Evolutionary conservation across 768 basidiomycete species (phyloP).

Genomic region (Macrolepiota albuminosa): DNA sequence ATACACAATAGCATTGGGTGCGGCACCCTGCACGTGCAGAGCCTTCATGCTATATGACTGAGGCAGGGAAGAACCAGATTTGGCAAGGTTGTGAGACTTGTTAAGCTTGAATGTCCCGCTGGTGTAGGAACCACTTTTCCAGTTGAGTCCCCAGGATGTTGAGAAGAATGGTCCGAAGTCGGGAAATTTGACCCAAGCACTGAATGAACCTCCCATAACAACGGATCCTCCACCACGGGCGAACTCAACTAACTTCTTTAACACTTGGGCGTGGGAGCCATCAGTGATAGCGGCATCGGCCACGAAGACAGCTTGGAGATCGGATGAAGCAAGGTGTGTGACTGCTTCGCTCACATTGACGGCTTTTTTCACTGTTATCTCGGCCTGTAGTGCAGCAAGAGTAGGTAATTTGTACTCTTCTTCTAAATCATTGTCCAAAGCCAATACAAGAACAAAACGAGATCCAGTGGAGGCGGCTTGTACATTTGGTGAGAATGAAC

Average conservation of each 20-base stretch:
- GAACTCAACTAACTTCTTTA: conserved; percentile 30
- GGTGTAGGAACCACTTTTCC: conserved; percentile 35
- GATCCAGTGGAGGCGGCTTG: neutral
- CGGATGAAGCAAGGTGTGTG: conserved; percentile 21
- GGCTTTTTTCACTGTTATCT: conserved; percentile 19
- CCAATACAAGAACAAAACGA: conserved; percentile 25
- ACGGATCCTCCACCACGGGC: conserved; percentile 31
- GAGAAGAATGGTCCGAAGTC: conserved; percentile 25
- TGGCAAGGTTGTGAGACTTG: conserved; percentile 21
- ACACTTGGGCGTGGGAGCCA: conserved; percentile 16
- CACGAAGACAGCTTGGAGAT: conserved; percentile 29
- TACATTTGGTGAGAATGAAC: neutral
- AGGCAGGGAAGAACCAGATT: conserved; percentile 21
- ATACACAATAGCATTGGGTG: conserved; percentile 27
- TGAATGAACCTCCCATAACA: conserved; percentile 31
- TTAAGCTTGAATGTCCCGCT: conserved; percentile 33
- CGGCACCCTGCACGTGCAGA: conserved; percentile 26
- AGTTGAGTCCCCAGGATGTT: conserved; percentile 27
- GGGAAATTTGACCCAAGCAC: conserved; percentile 19
- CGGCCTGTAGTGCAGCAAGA: conserved; percentile 21
- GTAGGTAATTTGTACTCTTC: conserved; percentile 23
- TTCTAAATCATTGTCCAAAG: conserved; percentile 19
- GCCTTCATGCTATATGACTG: conserved; percentile 39
- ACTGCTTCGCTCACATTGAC: conserved; percentile 17
- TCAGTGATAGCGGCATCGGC: conserved; percentile 30